Percentiles rank a stretch among this genome's conserved stretches.
These are phyloP conservation scores for Lentinula edodes DNA, from an alignment of 768 basidiomycete genomes.

Conservation along the genomic window DNA sequence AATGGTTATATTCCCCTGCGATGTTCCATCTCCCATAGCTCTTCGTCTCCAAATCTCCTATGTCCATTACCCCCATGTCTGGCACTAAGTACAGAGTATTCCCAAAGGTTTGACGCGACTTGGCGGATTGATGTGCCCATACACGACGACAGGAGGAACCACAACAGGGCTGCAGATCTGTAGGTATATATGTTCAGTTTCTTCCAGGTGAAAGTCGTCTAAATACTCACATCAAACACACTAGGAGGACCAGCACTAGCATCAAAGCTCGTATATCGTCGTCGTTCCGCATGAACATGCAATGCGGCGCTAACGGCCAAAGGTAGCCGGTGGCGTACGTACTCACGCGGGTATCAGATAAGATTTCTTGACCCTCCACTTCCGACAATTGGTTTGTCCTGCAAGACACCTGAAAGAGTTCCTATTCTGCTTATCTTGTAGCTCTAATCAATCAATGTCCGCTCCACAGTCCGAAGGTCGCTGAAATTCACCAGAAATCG, in stretches of 20 bases:
- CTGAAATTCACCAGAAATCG: background rate
- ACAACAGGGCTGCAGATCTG: slow-evolving; percentile 47
- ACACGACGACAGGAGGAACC: slow-evolving; percentile 69
- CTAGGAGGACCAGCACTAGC: slow-evolving; percentile 41
- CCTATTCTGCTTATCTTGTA: background rate
- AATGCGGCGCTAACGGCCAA: background rate
- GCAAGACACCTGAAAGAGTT: background rate
- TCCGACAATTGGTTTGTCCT: background rate
- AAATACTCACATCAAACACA: slow-evolving; percentile 40
- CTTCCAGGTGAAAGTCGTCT: background rate
- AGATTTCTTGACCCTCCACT: background rate
- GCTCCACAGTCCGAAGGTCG: background rate
- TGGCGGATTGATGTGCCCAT: slow-evolving; percentile 46
- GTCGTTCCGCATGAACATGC: background rate
- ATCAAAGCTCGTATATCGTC: slow-evolving; percentile 25
- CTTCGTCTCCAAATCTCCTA: slow-evolving; percentile 36
- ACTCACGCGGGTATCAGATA: background rate
- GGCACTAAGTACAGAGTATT: slow-evolving; percentile 36
- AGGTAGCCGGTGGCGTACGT: background rate
- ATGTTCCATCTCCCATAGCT: slow-evolving; percentile 60
- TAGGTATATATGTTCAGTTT: background rate
- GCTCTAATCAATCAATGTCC: background rate
- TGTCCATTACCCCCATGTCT: slow-evolving; percentile 22
- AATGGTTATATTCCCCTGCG: slow-evolving; percentile 14
- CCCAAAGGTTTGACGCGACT: slow-evolving; percentile 43